Evolutionary conservation across 2,329 filamentous ascomycete genomes (phyloP), one percentile per base, ranked within the genome.

Genomic region (Neodidymelliopsis sp.): DNA sequence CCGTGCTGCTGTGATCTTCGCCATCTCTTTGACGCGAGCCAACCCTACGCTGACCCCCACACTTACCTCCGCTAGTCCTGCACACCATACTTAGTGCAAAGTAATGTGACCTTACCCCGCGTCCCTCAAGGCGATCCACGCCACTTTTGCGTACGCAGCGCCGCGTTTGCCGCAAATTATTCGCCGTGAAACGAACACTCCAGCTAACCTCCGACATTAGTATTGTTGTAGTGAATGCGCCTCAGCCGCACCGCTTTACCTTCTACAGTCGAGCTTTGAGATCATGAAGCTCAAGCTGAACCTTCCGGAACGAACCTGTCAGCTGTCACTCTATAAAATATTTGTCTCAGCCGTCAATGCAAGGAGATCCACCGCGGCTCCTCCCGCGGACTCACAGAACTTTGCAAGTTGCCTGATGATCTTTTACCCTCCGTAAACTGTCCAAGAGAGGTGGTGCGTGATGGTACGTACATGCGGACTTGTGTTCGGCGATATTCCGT

Each of bases 31-130:
- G 15, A 16, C 35, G 37, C 48, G 36, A 52, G 48, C 46, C 42
- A 46, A 22, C 37, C 42, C 16, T 22, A 38, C 27, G 27, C 42
- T 19, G 33, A 42, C 48, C 47, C 53, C 45, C 49, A 54, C 53
- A 44, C 46, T n/a, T 31, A 15, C 24, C 33, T 27, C 38, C 43
- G 24, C 53, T 53, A 57, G 44, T 33, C 31, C 36, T 56, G 54
- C 56, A 56, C 42, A 49, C 53, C 40, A 57, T 33, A 50, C 22
- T 40, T 49, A 50, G 45, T 40, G 49, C 30, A n/a, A 25, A 39
- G 43, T 47, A 51, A 30, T 56, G 59, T 67, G 63, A 67, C 55
- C 56, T 63, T 62, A 65, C 56, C 62, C 57, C 60, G 62, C 62
- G 62, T 57, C 41, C 27, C 25, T 34, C 34, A 36, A 31, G 8